Percentiles rank a stretch among this genome's conserved stretches.
These are phyloP conservation scores for Trebouxia sp. DNA, from an alignment of 139 green algal species.

Conservation along the genomic window DNA sequence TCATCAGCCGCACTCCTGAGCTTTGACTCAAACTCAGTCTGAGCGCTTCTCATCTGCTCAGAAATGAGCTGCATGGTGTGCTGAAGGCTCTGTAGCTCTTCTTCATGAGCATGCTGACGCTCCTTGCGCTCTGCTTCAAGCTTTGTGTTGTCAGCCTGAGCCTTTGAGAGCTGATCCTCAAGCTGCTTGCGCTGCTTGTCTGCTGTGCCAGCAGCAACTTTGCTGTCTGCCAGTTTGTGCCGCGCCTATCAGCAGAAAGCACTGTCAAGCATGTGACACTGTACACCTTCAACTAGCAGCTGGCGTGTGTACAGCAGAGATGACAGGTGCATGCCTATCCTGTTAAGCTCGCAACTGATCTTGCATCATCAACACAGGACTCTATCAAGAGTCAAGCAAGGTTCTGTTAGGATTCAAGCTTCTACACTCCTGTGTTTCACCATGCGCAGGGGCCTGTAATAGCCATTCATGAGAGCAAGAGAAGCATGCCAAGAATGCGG, in stretches of 20 bases:
- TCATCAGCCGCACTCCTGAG: not conserved
- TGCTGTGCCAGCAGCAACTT: constrained; percentile 17
- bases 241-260: not conserved
- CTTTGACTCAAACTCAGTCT: constrained; percentile 5
- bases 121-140: not conserved
- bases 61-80: not conserved
- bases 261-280: too few species aligned
- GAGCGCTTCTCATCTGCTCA: constrained; percentile 12
- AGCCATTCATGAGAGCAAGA: too few species aligned
- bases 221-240: constrained; percentile 12
- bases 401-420: too few species aligned
- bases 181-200: constrained; percentile 15
- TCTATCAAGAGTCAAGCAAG: too few species aligned
- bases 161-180: not conserved
- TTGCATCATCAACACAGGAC: too few species aligned
- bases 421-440: too few species aligned
- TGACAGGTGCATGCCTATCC: too few species aligned
- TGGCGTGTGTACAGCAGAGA: too few species aligned
- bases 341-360: too few species aligned
- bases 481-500: not conserved
- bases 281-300: too few species aligned
- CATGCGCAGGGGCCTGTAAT: too few species aligned
- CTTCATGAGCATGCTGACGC: constrained; percentile 8
- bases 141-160: not conserved
- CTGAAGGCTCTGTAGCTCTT: constrained; percentile 18